A percentile compares a stretch with the other conserved stretches of the same genome.
Conservation (phyloP, 108 stramenopile species). For the Mediolabrus comicus region DNA sequence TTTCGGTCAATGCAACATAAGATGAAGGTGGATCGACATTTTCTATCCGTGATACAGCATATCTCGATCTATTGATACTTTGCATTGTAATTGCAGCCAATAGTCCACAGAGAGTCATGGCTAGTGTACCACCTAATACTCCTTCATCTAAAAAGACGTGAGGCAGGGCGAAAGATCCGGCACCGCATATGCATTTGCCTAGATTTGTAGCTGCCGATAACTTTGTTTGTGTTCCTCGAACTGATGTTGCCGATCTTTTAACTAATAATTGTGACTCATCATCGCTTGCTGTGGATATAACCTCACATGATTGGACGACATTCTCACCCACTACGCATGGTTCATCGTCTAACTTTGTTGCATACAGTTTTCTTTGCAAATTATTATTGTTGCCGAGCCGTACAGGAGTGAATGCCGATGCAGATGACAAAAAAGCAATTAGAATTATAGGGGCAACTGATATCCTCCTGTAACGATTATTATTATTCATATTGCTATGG, state of each 20-base stretch:
- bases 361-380: not conserved
- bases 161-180: constrained; percentile 50
- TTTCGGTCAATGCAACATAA: constrained; percentile 40
- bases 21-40: constrained; percentile 15
- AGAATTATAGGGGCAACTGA: no score
- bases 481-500: no score
- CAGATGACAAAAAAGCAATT: no score
- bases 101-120: constrained; percentile 36
- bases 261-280: not conserved
- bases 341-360: constrained; percentile 14
- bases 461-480: no score
- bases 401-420: not conserved
- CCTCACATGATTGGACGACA: constrained; percentile 17
- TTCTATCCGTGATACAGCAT: not conserved
- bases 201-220: constrained; percentile 46
- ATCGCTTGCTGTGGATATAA: not conserved
- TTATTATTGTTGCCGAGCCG: not conserved
- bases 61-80: constrained; percentile 29
- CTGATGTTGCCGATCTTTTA: not conserved
- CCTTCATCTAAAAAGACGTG: constrained; percentile 55
- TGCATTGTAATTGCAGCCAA: constrained; percentile 42
- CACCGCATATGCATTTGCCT: constrained; percentile 57
- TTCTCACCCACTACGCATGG: constrained; percentile 27
- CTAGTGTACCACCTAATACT: constrained; percentile 47
- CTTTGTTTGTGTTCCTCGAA: constrained; percentile 39